phyloP scores from a whole-genome alignment of 352 stramenopile genomes.

The Aphanomyces invadans region DNA sequence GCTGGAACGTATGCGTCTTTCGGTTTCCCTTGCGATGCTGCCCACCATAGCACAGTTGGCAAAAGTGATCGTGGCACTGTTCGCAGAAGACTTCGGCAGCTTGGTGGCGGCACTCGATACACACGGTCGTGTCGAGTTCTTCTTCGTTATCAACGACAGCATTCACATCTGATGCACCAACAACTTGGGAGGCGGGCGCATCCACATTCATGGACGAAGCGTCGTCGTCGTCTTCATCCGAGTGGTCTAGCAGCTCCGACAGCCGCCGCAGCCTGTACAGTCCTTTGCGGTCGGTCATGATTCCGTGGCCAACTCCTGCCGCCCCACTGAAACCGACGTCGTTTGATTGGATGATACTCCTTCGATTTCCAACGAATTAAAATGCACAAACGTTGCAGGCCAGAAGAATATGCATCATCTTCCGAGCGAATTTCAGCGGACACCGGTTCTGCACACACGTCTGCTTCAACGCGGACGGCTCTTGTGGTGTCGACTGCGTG shows the following conservation, averaged over 20 bases:
- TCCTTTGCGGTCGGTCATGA: slow-evolving; percentile 20
- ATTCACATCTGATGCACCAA: neutral
- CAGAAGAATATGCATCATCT: slow-evolving; percentile 4
- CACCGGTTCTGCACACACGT: no score
- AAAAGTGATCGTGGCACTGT: slow-evolving; percentile 86
- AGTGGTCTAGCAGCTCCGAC: slow-evolving; percentile 20
- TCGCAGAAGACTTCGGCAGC: slow-evolving; percentile 39
- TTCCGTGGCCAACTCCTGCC: neutral
- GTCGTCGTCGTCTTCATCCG: slow-evolving; percentile 1
- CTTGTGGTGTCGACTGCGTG: no score
- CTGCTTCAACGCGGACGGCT: no score
- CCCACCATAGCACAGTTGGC: slow-evolving; percentile 67
- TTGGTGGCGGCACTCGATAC: slow-evolving; percentile 23
- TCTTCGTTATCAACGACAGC: slow-evolving; percentile 17
- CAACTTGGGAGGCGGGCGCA: slow-evolving; percentile 2
- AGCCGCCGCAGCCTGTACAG: slow-evolving; percentile 13
- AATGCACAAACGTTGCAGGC: slow-evolving; percentile 1
- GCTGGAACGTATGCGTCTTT: slow-evolving; percentile 69
- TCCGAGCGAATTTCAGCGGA: neutral
- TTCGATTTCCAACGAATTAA: slow-evolving; percentile 2
- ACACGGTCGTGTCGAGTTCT: slow-evolving; percentile 8
- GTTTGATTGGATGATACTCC: slow-evolving; percentile 20
- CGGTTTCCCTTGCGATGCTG: slow-evolving; percentile 83
- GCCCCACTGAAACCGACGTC: neutral
- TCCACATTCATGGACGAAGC: neutral